Evolutionary conservation across 169 alveolate species (phyloP).

Genomic region (Neospora caninum): DNA sequence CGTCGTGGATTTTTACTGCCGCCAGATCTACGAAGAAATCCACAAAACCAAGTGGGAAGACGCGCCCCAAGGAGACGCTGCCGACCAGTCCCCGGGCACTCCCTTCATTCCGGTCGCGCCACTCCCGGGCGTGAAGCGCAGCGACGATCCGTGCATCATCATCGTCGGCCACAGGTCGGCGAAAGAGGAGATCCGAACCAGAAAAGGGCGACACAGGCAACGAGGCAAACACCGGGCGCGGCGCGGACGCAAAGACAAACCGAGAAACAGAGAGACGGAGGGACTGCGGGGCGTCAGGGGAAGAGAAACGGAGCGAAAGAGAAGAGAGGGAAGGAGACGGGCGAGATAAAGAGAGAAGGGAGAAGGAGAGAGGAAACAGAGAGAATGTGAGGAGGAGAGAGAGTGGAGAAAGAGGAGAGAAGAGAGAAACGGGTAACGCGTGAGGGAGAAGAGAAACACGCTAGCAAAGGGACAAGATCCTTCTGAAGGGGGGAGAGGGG

Average conservation of each 20-base stretch:
- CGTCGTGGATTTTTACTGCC: constrained; percentile 44
- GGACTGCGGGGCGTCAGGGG: no score
- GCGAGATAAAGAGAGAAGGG: not conserved
- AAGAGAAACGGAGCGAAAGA: no score
- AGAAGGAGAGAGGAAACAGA: not conserved
- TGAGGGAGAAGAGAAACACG: not conserved
- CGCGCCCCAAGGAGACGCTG: not conserved
- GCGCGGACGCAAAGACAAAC: no score
- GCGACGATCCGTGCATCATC: constrained; percentile 26
- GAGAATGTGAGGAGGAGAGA: not conserved
- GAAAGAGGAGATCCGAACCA: not conserved
- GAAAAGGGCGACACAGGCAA: not conserved
- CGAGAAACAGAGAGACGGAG: no score
- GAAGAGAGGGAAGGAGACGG: no score
- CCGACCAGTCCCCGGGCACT: not conserved
- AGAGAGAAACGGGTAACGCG: not conserved
- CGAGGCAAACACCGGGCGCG: no score
- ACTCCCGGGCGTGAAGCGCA: not conserved
- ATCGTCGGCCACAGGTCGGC: not conserved
- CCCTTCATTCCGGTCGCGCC: not conserved
- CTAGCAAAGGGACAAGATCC: not conserved
- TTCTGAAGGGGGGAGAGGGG: not conserved
- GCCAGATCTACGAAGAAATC: constrained; percentile 12
- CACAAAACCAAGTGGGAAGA: not conserved
- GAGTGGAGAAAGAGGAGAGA: not conserved